Conservation (phyloP, 192 early-diverging fungal species). For the Mortierella alpina region DNA sequence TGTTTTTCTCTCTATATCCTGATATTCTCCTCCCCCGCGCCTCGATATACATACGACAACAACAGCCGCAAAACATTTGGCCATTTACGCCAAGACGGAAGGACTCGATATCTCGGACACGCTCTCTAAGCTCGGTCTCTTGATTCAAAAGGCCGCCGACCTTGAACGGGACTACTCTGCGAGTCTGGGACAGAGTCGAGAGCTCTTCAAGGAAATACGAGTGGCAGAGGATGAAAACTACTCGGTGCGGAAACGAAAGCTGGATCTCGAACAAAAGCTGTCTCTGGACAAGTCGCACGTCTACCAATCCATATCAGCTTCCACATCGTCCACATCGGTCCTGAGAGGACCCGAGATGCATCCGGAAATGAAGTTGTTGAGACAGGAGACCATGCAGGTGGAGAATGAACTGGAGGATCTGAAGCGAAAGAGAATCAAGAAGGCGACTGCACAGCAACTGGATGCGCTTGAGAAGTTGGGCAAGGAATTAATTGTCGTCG, state of each 20-base stretch:
- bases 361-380: slow-evolving; percentile 41
- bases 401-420: slow-evolving; percentile 48
- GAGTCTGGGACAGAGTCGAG: slow-evolving; percentile 31
- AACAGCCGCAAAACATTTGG: slow-evolving; percentile 45
- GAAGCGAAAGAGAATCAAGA: slow-evolving; percentile 45
- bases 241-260: slow-evolving; percentile 39
- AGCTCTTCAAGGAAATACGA: slow-evolving; percentile 46
- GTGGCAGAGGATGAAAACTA: slow-evolving; percentile 47
- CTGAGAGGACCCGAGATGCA: slow-evolving; percentile 31
- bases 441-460: slow-evolving; percentile 31
- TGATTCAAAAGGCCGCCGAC: slow-evolving; percentile 46
- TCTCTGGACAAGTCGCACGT: slow-evolving; percentile 9
- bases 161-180: slow-evolving; percentile 34
- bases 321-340: neutral
- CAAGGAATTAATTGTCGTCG: slow-evolving; percentile 49
- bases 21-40: neutral
- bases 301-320: neutral
- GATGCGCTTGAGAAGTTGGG: slow-evolving; percentile 45
- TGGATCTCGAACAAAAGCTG: slow-evolving; percentile 35
- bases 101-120: slow-evolving; percentile 44
- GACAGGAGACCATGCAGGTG: slow-evolving; percentile 38
- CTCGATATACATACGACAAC: neutral
- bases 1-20: neutral
- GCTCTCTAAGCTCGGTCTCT: slow-evolving; percentile 33
- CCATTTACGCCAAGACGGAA: slow-evolving; percentile 47